Base-by-base conservation (phyloP, 805 yeast species). In the Metschnikowia matae region DNA sequence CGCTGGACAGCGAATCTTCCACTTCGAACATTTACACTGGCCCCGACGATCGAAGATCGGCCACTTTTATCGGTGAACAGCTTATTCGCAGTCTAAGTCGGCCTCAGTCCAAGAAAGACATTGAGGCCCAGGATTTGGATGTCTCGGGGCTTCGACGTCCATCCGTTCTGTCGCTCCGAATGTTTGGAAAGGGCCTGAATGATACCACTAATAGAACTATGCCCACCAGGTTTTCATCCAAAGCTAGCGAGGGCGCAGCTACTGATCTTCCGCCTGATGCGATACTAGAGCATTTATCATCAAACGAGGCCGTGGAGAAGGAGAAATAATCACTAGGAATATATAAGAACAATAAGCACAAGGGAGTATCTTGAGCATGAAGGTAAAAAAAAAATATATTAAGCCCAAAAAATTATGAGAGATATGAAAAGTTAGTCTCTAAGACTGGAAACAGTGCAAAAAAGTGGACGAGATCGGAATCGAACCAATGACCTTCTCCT, bases 401-500 rank as follows among this genome's bases (percentile, higher is more conserved):
- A 26, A 8, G 29, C 29, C 8, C 29, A 10, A 26, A 26, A 4
- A 26, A 26, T 26, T 26, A 8, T 26, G 29, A 26, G 11, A 26
- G 11, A n/a, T n/a, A 11, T 3, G 29, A 3, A 3, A 3, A 26
- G 29, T 26, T 26, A 10, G 10, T 26, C 11, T 8, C 4, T 4
- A 8, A 26, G 29, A 8, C 29, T 26, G 10, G 10, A 8, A 7
- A 26, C 8, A 5, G 8, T 17, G 10, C 7, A 64, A 62, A 66
- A 50, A 44, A 53, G 52, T 81, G 85, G 85, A 81, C 84, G 83
- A 79, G 84, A 78, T 81, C 77, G 86, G 86, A 81, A 68, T 82
- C 84, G 86, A 82, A 82, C 86, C 85, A 76, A 73, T 78, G 87
- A 80, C 85, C 85, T 82, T 75, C 74, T 74, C 79, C 85, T 79